Evolutionary conservation across 192 early-diverging fungal species (phyloP), one percentile per base, ranked within the genome.

Genomic region (Gonapodya prolifera): DNA sequence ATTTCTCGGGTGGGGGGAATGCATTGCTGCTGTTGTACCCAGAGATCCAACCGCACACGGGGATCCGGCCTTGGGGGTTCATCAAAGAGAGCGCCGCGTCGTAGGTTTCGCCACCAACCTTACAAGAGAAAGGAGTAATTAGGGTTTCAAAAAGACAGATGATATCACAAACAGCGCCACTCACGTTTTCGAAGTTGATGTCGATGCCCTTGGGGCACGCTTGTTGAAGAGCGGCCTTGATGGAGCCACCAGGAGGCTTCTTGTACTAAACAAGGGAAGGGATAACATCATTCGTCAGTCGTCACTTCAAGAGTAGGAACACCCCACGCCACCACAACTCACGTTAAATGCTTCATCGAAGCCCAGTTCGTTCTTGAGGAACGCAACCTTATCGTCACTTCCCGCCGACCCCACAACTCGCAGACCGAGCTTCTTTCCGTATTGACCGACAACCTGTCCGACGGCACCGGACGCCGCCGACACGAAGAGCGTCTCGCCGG

Each of bases 151-250:
- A 8, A 8, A 8, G 23, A 61, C 45, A 8, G 45, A 16, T 8
- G 45, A 61, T 23, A 16, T 61, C 45, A 61, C 23, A 8, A 61
- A 23, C 8, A 16, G 45, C n/a, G 29, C 79, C 36, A 77, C 92
- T 91, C 30, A 97, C 92, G 70, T 93, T 89, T 73, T 96, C 93
- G 82, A 90, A 95, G 80, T 95, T 94, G 30, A 95, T 86, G 79
- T 96, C 95, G 75, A 96, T 87, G 45, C 95, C 94, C 8, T 92
- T 81, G 34, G 94, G 94, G 34, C 87, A 88, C 0, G 83, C 80
- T 80, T 88, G 80, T 34, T 76, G 83, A 29, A 97, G 87, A 17
- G 85, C 87, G 0, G 78, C 82, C 0, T 78, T 75, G 31, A 81
- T 70, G 61, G 80, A 77, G n/a, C 83, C 85, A 2, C 82, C 86